These are phyloP conservation scores for Trichoderma gamsii DNA, from an alignment of 495 filamentous ascomycete genomes.

Conservation along the genomic window DNA sequence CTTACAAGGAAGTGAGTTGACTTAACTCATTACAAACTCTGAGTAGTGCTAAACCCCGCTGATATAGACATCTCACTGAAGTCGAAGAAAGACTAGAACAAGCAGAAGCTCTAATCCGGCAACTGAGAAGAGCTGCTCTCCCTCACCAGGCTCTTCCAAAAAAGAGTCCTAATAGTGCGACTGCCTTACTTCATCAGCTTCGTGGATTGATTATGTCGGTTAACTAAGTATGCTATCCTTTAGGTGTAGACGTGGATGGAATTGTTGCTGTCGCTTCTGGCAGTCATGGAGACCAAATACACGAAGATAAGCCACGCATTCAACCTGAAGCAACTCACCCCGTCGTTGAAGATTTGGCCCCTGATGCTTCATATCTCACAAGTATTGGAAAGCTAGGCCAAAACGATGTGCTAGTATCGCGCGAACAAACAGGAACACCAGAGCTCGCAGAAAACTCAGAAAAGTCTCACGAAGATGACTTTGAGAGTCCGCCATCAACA, in stretches of 20 bases:
- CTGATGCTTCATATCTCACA: neutral
- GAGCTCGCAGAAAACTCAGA: conserved; percentile 8
- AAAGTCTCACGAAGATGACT: conserved; percentile 20
- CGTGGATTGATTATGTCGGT: too few species aligned
- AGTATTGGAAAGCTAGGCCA: neutral
- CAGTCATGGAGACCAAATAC: neutral
- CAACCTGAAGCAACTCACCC: too few species aligned
- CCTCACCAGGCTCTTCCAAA: neutral
- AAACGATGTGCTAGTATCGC: neutral
- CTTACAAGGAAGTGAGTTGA: conserved; percentile 22
- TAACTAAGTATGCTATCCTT: neutral
- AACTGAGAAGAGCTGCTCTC: conserved; percentile 15
- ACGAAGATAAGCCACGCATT: too few species aligned
- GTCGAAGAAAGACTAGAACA: conserved; percentile 20
- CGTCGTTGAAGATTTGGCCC: neutral
- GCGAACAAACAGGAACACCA: neutral
- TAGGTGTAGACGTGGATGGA: neutral
- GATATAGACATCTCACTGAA: conserved; percentile 20
- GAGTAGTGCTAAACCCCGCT: neutral
- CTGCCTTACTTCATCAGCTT: neutral
- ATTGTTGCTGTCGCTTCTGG: too few species aligned
- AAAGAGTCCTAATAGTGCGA: neutral
- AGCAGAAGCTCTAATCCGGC: conserved; percentile 18
- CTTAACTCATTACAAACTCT: neutral
- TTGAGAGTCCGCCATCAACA: conserved; percentile 17